phyloP scores from a whole-genome alignment of 129 eudicot genomes.

The Sambucus nigra region DNA sequence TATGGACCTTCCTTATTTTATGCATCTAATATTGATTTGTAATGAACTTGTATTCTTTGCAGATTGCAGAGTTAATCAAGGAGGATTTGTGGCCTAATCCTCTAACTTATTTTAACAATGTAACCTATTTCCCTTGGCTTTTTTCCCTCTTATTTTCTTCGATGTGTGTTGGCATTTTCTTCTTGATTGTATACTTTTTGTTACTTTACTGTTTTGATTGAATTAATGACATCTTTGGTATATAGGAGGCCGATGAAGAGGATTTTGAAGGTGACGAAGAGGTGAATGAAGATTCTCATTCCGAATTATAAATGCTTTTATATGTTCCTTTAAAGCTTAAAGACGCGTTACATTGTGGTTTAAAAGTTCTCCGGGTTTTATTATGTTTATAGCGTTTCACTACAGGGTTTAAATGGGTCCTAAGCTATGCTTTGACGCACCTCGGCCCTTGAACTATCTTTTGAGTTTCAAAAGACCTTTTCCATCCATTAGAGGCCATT shows the following conservation, averaged over 20 bases:
- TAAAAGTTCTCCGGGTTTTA: too few species aligned
- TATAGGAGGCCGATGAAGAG: slow-evolving; percentile 78
- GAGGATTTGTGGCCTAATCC: slow-evolving; percentile 98
- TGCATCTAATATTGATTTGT: neutral
- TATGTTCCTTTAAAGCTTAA: neutral
- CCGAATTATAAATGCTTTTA: slow-evolving; percentile 4
- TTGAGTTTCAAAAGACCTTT: too few species aligned
- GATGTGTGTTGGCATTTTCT: too few species aligned
- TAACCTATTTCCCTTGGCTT: slow-evolving; percentile 10
- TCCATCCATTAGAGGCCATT: too few species aligned
- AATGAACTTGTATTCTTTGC: slow-evolving; percentile 14
- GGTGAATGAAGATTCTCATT: slow-evolving; percentile 24
- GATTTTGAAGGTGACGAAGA: slow-evolving; percentile 60
- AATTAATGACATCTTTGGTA: slow-evolving; percentile 1
- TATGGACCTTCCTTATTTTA: neutral
- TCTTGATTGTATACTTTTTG: neutral
- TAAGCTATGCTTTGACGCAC: too few species aligned
- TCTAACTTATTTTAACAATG: slow-evolving; percentile 70
- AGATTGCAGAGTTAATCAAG: slow-evolving; percentile 91
- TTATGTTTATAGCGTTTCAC: too few species aligned
- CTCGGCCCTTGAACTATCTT: too few species aligned
- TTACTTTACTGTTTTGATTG: slow-evolving; percentile 7
- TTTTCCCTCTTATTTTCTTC: neutral
- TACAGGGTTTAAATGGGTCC: too few species aligned
- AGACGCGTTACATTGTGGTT: too few species aligned